Conservation (phyloP, 371 early-diverging fungal species). For the Mortierella sp. region DNA sequence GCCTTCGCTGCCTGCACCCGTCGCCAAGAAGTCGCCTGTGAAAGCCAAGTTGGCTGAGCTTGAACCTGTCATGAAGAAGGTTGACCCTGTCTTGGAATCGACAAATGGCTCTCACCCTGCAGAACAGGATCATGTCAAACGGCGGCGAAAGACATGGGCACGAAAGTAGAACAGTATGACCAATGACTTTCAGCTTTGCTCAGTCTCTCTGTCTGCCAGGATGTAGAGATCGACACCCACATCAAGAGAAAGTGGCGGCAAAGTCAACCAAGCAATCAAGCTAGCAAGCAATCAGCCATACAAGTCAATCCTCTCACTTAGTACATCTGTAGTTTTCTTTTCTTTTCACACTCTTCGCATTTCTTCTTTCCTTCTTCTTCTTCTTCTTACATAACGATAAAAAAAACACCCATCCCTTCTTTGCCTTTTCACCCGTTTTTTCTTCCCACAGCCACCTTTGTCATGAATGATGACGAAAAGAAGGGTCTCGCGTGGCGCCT, state of each 20-base stretch:
- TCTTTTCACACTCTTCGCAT: background rate
- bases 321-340: background rate
- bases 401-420: background rate
- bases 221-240: background rate
- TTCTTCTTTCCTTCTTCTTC: background rate
- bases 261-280: background rate
- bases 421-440: background rate
- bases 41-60: constrained; percentile 22
- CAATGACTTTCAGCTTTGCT: background rate
- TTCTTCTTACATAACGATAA: background rate
- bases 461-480: too few species aligned
- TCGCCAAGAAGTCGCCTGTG: constrained; percentile 21
- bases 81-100: constrained; percentile 20
- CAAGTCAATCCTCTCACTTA: background rate
- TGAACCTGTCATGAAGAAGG: constrained; percentile 23
- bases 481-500: background rate
- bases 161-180: constrained; percentile 27
- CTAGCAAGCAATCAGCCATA: background rate
- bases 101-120: constrained; percentile 1
- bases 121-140: constrained; percentile 47
- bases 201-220: background rate
- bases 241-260: background rate
- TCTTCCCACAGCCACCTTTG: background rate
- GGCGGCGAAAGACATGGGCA: constrained; percentile 47
- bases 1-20: constrained; percentile 33